Evolutionary conservation across 1,284 basidiomycete genomes (phyloP), one percentile per base, ranked within the genome.

Genomic region (Moniliophthora roreri): DNA sequence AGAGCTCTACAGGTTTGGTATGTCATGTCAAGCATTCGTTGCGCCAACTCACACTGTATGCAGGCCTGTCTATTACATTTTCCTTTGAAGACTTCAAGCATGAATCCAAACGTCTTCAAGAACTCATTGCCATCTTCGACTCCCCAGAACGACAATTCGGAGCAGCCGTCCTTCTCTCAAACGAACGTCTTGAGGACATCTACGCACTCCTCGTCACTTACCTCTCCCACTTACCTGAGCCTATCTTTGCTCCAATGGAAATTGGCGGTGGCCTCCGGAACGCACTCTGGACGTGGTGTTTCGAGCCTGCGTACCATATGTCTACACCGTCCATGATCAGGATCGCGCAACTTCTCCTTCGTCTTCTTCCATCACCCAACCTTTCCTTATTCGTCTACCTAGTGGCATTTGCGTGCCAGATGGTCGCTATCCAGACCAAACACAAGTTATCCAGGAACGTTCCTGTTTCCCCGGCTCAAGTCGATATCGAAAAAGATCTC

Each of bases 341-440:
- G 9, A 67, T 74, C 40, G 80, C 81, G 0, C 81, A 80, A 57
- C 69, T 80, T 48, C 65, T 88, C 32, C 73, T 89, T 15, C 80
- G 80, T 3, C 75, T 89, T 28, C 74, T 88, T 4, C 83, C 87
- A 0, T 73, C 76, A 0, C 67, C 78, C 7, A 72, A 80, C 40
- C 77, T 85, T 59, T 79, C 78, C 13, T 67, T 88, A 0, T 68
- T 89, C 41, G 71, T 80, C 18, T 88, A 88, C 62, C 73, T 88
- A 20, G 72, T 84, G 55, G 78, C 78, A 0, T 87, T 89, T 63
- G 82, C 89, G 63, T 69, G 67, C 37, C 73, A 72, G 54, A 67
- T 32, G 24, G 28, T 32, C 6, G 28, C 28, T 32, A 11, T 32
- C 7, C 28, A 32, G 28, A 32, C 28, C 7, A 32, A 6, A 32